Base-by-base conservation (phyloP, 1,139 yeast genomes). In the Candida sp. region DNA sequence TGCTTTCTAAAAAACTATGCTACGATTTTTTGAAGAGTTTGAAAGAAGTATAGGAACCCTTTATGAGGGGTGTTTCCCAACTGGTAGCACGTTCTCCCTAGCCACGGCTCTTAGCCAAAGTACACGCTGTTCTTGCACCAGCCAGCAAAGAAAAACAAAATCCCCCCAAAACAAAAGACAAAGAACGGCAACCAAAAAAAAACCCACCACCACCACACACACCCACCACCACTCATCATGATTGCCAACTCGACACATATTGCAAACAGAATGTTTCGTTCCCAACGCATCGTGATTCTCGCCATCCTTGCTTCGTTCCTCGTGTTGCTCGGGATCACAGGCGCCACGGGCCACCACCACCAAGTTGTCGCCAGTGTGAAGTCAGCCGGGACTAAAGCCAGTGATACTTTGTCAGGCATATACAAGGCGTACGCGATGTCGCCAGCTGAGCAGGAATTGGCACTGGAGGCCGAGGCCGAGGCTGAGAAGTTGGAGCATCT, bases 181-280 rank as follows among this genome's bases (percentile, higher is more conserved):
- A 17, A 17, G 17, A 17, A 17, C 17, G 1, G 17, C 17, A 17
- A 17, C 17, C 2, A 17, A 17, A 17, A 17, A 17, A 17, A 17
- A 17, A 17, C 17, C n/a, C n/a, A n/a, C n/a, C 17, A 17, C 17
- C 17, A 28, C 17, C 38, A 34, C 38, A 12, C 6, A 34, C 22
- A n/a, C 25, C 2, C 9, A 28, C 9, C 7, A 28, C 9, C 31
- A 5, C 23, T n/a, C 42, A 39, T 26, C 12, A 64, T 63, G 67
- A 54, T 61, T 44, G 69, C 69, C 34, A 70, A 70, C 50, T 66
- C 75, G 5, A 70, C 74, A 12, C 56, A 61, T 8, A 65, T 70
- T 33, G 60, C 73, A 31, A 66, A 63, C 48, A 55, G 72, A 45
- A 57, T 72, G 54, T 70, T 72, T 56, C 59, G 66, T 50, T 67